These are phyloP conservation scores for Thielaviopsis populi DNA, from an alignment of 2,329 filamentous ascomycete species.

Conservation along the genomic window DNA sequence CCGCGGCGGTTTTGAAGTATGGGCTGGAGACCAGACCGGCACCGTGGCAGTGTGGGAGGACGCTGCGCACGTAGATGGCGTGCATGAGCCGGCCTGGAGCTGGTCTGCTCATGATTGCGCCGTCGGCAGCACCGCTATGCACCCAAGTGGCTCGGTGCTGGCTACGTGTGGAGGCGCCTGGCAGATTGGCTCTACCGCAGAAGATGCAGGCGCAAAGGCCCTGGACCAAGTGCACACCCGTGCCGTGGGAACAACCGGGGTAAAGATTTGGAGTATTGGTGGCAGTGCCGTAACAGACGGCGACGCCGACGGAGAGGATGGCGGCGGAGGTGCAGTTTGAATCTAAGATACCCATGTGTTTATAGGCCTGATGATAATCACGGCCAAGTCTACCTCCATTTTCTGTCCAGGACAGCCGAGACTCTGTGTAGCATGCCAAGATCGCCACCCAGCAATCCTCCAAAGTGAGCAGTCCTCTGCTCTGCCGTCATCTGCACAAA, in stretches of 20 bases:
- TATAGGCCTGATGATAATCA: not conserved
- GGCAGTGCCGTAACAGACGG: not conserved
- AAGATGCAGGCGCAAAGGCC: not conserved
- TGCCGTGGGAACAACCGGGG: constrained; percentile 5
- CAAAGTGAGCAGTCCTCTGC: constrained; percentile 21
- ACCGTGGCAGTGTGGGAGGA: constrained; percentile 43
- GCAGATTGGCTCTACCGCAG: constrained; percentile 23
- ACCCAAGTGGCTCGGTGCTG: constrained; percentile 39
- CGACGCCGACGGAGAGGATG: not conserved
- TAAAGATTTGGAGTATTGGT: constrained; percentile 15
- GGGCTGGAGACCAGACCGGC: constrained; percentile 43
- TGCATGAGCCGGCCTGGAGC: constrained; percentile 32
- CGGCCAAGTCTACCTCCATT: not conserved
- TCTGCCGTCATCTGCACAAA: constrained; percentile 23
- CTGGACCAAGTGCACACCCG: not conserved
- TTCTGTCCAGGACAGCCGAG: not conserved
- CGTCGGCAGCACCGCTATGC: constrained; percentile 36
- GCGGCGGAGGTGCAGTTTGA: not conserved
- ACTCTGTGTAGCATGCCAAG: not conserved
- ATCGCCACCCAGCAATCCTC: constrained; percentile 21
- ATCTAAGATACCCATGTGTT: not conserved
- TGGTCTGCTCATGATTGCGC: constrained; percentile 35
- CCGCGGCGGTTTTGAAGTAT: constrained; percentile 38
- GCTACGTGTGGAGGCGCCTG: constrained; percentile 44
- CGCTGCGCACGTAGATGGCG: constrained; percentile 34